phyloP scores from a whole-genome alignment of 164 flowering plant species.

The Sextonia rubra region DNA sequence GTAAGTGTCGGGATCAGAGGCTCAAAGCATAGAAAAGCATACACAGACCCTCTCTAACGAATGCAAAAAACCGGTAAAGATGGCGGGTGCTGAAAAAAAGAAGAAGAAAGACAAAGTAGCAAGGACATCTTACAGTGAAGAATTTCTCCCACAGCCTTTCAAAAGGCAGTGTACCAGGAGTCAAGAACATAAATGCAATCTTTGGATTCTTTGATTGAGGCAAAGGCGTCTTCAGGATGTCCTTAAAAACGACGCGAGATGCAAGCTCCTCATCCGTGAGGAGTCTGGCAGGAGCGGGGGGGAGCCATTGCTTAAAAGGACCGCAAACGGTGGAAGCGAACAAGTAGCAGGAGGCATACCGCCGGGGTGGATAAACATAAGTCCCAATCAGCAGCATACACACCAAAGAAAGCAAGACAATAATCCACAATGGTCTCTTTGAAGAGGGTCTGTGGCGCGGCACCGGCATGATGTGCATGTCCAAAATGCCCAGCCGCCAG shows the following conservation, averaged over 20 bases:
- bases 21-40: not conserved
- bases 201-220: slow-evolving; percentile 47
- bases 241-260: slow-evolving; percentile 63
- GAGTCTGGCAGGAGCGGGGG: slow-evolving; percentile 68
- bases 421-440: slow-evolving; percentile 82
- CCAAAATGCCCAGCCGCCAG: slow-evolving; percentile 68
- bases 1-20: not conserved
- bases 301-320: slow-evolving; percentile 63
- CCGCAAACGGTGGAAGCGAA: slow-evolving; percentile 69
- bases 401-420: slow-evolving; percentile 65
- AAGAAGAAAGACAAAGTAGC: not conserved
- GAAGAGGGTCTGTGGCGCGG: slow-evolving; percentile 72
- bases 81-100: not conserved
- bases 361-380: slow-evolving; percentile 69
- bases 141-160: slow-evolving; percentile 93
- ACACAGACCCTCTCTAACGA: not conserved
- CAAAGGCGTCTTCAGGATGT: slow-evolving; percentile 56
- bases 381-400: slow-evolving; percentile 65
- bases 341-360: slow-evolving; percentile 56
- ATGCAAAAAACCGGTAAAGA: not conserved
- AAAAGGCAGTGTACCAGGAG: slow-evolving; percentile 78
- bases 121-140: slow-evolving; percentile 53
- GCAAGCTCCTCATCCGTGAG: slow-evolving; percentile 79
- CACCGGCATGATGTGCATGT: slow-evolving; percentile 57
- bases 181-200: slow-evolving; percentile 91